These are phyloP conservation scores for Microbotryum silenes-acaulis DNA, from an alignment of 1,284 basidiomycete genomes.

Conservation along the genomic window DNA sequence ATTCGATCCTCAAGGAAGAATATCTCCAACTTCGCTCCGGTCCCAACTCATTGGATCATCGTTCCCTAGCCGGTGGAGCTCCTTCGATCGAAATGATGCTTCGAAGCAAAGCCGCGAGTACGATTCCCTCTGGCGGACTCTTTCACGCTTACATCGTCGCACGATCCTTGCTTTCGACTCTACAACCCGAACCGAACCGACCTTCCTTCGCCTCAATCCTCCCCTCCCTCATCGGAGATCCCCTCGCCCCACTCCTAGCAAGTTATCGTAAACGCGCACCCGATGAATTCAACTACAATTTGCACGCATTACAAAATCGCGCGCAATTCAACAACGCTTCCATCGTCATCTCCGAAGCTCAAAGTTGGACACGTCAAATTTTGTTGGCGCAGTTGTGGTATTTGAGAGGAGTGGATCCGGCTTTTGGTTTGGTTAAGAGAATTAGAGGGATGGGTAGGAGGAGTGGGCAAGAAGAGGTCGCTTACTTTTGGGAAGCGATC, in stretches of 20 bases:
- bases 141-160: conserved; percentile 16
- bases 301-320: neutral
- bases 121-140: neutral
- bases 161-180: neutral
- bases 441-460: neutral
- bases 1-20: conserved; percentile 7
- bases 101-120: neutral
- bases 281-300: neutral
- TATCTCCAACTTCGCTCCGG: conserved; percentile 6
- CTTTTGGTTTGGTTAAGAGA: neutral
- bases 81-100: neutral
- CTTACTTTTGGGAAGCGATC: conserved; percentile 16
- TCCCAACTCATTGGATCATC: neutral
- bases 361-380: conserved; percentile 15
- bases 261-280: neutral
- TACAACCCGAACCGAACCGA: neutral
- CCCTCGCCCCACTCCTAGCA: conserved; percentile 1
- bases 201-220: conserved; percentile 4
- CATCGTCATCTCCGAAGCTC: neutral
- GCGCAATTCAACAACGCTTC: neutral
- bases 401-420: neutral
- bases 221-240: conserved; percentile 5
- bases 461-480: neutral
- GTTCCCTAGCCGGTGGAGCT: neutral
- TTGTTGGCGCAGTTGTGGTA: conserved; percentile 21